A percentile compares a stretch with the other conserved stretches of the same genome.
phyloP scores from a whole-genome alignment of 805 yeast species.

The Candida peoriensis region DNA sequence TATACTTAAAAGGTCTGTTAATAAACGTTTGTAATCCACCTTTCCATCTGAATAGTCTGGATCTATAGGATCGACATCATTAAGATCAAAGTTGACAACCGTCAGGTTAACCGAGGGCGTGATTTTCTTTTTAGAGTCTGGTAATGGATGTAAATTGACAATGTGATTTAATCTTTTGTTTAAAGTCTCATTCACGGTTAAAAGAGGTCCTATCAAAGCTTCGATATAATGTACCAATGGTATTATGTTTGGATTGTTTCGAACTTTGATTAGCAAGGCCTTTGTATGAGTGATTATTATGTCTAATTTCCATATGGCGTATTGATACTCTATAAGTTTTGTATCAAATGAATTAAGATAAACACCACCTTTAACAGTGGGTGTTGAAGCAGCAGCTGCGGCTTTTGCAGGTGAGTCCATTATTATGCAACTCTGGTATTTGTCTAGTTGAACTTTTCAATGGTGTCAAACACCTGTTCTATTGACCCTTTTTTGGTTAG shows the following conservation, averaged over 20 bases:
- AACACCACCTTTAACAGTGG: slow-evolving; percentile 27
- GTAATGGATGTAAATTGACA: slow-evolving; percentile 1
- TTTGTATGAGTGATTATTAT: slow-evolving; percentile 31
- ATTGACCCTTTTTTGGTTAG: too few relatives aligned
- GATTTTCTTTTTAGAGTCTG: slow-evolving; percentile 13
- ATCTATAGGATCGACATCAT: background rate
- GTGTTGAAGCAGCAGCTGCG: slow-evolving; percentile 23
- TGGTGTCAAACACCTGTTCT: too few relatives aligned
- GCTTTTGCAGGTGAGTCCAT: slow-evolving; percentile 13
- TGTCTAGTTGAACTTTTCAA: too few relatives aligned
- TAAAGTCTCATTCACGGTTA: slow-evolving; percentile 11
- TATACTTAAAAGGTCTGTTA: slow-evolving; percentile 13
- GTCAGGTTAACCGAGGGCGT: slow-evolving; percentile 13
- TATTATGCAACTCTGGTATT: background rate
- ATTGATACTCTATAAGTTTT: slow-evolving; percentile 52
- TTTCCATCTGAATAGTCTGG: slow-evolving; percentile 3
- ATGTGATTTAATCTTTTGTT: slow-evolving; percentile 8
- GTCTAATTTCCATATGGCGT: slow-evolving; percentile 44
- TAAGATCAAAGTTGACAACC: background rate
- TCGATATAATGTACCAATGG: slow-evolving; percentile 16
- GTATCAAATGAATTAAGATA: slow-evolving; percentile 47
- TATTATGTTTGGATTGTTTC: slow-evolving; percentile 3
- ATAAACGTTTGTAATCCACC: slow-evolving; percentile 5
- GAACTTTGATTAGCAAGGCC: slow-evolving; percentile 13
- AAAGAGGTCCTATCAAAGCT: slow-evolving; percentile 13